phyloP scores from a whole-genome alignment of 139 green algal species.

The Micractinium conductrix region DNA sequence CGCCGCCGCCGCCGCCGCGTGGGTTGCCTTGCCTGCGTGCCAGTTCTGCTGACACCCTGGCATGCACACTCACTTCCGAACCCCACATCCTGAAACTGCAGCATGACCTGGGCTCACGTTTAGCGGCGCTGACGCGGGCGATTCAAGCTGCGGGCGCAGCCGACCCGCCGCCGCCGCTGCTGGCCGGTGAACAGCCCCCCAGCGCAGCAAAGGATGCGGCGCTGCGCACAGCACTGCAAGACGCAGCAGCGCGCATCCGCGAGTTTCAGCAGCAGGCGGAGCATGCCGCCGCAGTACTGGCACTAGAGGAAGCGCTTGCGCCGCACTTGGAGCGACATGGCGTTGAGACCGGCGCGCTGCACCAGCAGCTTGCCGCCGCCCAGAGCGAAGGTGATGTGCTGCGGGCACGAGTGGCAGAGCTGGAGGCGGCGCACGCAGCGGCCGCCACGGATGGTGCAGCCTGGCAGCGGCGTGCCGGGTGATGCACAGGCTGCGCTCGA shows the following conservation, averaged over 20 bases:
- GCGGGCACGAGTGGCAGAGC: not conserved
- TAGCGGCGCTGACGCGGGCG: not conserved
- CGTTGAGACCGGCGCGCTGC: not conserved
- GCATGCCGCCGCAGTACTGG: not conserved
- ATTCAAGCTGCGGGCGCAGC: not conserved
- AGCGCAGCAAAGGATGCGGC: not conserved
- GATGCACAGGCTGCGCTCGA: not conserved
- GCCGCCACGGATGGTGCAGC: not conserved
- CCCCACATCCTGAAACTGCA: not conserved
- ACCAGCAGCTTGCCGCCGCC: not conserved
- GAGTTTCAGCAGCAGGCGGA: constrained; percentile 8
- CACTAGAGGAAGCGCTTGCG: not conserved
- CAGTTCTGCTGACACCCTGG: not conserved
- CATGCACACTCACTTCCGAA: not conserved
- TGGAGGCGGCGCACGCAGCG: not conserved
- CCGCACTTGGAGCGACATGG: not conserved
- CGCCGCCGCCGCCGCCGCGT: not conserved
- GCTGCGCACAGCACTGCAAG: not conserved
- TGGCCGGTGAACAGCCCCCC: not conserved
- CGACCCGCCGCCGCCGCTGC: not conserved
- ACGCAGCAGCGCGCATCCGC: not conserved
- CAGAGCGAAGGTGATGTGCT: not conserved
- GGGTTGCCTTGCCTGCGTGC: not conserved
- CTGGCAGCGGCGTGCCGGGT: not conserved
- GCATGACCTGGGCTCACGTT: not conserved